Percentiles rank a stretch among this genome's conserved stretches.
Conservation (phyloP, 495 filamentous ascomycete species). For the Amniculicola lignicola region DNA sequence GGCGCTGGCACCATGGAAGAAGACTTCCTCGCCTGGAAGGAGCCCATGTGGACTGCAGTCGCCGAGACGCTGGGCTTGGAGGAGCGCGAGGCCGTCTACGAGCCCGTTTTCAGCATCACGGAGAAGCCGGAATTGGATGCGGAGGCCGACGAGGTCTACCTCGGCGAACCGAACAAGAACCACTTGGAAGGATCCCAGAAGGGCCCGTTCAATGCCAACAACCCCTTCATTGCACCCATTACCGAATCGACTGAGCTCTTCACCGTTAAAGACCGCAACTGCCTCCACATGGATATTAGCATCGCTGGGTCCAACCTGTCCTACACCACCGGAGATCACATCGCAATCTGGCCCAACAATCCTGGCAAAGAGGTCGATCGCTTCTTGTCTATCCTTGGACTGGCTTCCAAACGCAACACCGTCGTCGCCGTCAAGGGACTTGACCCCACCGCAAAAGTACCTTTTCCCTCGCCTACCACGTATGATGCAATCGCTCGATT, state of each 20-base stretch:
- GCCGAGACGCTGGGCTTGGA: slow-evolving; percentile 78
- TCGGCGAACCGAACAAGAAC: slow-evolving; percentile 95
- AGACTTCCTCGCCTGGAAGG: slow-evolving; percentile 98
- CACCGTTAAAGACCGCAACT: slow-evolving; percentile 87
- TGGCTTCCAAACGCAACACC: slow-evolving; percentile 69
- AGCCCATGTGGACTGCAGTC: slow-evolving; percentile 94
- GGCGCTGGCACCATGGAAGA: slow-evolving; percentile 99
- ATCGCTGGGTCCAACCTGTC: slow-evolving; percentile 78
- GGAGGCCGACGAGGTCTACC: slow-evolving; percentile 83
- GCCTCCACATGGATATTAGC: slow-evolving; percentile 94
- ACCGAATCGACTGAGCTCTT: slow-evolving; percentile 87
- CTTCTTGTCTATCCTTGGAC: slow-evolving; percentile 75
- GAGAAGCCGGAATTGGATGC: slow-evolving; percentile 71
- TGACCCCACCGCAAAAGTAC: slow-evolving; percentile 94
- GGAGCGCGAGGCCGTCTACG: slow-evolving; percentile 94
- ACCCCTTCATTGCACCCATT: slow-evolving; percentile 95
- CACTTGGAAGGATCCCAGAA: slow-evolving; percentile 82
- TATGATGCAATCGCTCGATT: slow-evolving; percentile 93
- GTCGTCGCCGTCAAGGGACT: slow-evolving; percentile 90
- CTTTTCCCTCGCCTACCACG: slow-evolving; percentile 95
- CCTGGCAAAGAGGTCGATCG: slow-evolving; percentile 87
- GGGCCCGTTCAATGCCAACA: slow-evolving; percentile 93
- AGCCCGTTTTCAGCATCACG: slow-evolving; percentile 80
- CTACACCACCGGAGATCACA: slow-evolving; percentile 96
- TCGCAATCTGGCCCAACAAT: slow-evolving; percentile 97